Evolutionary conservation across 179 eudicot species (phyloP), one percentile per base, ranked within the genome.

Genomic region (Heliamphora pulchella): DNA sequence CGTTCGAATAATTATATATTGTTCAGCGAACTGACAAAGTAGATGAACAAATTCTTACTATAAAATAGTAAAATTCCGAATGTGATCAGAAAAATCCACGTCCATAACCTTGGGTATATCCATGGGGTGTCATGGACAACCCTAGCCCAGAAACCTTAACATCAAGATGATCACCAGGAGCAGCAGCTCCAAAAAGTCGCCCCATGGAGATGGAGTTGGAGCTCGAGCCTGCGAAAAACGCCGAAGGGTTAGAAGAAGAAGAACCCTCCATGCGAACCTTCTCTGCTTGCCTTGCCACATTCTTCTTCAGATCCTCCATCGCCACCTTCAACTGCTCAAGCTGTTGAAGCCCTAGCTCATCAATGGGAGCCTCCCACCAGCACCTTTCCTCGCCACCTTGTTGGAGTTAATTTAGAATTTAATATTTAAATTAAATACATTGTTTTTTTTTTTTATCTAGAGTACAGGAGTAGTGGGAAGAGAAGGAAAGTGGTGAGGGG

Each of bases 321-420:
- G 75, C 64, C 7, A 13, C 31, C 73, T 82, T 82, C 43, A 89
- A 15, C 11, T 78, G 83, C 64, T 79, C 73, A 31, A 86, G 83
- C 7, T 89, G 76, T 17, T 80, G 46, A 8, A 80, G 4, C 17
- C 51, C 75, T 8, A 84, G 82, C 43, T 72, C 80, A 3, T 87
- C 86, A 15, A 81, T 46, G 0, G 86, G 82, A 10, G 58, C 77
- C 15, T 89, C 87, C 90, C 87, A 84, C 91, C 87, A 85, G 44
- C 72, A 54, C 6, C 70, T 71, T 5, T 69, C 71, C 2, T 53
- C 67, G 3, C 77, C 64, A 5, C 59, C 80, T 70, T 79, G 31
- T 31, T 31, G 31, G 31, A 31, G 31, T 31, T 31, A 31, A 31
- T 31, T 31, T 31, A 31, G 31, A 31, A 31, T 31, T 31, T 31